Percentiles rank a stretch among this genome's conserved stretches.
Evolutionary conservation across 345 rosid genomes (phyloP).

Genomic region (Geranium brycei): DNA sequence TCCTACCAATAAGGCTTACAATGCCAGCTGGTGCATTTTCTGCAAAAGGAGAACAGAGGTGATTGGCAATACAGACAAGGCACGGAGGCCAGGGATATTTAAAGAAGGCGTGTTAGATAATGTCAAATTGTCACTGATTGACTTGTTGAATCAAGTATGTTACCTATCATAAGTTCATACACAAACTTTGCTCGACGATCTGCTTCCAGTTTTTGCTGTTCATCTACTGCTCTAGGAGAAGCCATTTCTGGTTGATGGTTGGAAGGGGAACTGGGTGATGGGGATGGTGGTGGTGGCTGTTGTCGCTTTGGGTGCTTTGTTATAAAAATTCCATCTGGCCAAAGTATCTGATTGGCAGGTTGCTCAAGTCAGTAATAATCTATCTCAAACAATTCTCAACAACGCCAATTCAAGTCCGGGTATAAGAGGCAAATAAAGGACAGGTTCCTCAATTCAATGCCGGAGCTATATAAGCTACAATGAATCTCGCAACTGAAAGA

Average conservation of each 20-base stretch:
- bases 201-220: slow-evolving; percentile 57
- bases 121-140: not conserved
- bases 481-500: too few relatives aligned
- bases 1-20: slow-evolving; percentile 77
- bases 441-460: too few relatives aligned
- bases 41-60: slow-evolving; percentile 15
- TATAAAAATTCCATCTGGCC: slow-evolving; percentile 98
- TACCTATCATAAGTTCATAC: slow-evolving; percentile 87
- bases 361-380: slow-evolving; percentile 6
- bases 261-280: slow-evolving; percentile 22
- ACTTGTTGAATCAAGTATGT: slow-evolving; percentile 1
- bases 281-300: slow-evolving; percentile 24
- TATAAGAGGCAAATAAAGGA: too few relatives aligned
- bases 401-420: too few relatives aligned
- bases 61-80: not conserved
- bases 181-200: slow-evolving; percentile 82
- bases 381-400: not conserved
- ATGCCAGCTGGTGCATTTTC: slow-evolving; percentile 80
- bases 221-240: slow-evolving; percentile 36
- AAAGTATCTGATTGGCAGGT: slow-evolving; percentile 50
- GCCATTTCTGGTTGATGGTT: slow-evolving; percentile 22
- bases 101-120: not conserved
- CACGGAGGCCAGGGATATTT: too few relatives aligned
- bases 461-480: too few relatives aligned
- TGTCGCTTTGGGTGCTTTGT: slow-evolving; percentile 84